phyloP scores from a whole-genome alignment of 2,329 filamentous ascomycete species.

The Aaosphaeria pasadenensis region DNA sequence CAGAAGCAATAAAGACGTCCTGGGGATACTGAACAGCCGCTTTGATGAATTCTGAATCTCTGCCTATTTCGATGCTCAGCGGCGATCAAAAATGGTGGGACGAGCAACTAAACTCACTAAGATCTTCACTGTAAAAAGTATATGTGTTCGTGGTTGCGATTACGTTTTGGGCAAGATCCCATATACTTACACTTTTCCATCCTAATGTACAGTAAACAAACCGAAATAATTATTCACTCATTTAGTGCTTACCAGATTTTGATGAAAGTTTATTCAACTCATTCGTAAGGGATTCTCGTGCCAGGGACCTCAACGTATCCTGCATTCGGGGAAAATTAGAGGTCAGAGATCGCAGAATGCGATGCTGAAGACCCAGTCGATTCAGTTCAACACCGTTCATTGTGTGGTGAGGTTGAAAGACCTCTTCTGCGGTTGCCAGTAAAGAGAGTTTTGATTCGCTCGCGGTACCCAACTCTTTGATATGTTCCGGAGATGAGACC shows the following conservation, averaged over 20 bases:
- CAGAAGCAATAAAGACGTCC: slow-evolving; percentile 1
- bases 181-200: not conserved
- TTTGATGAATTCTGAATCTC: slow-evolving; percentile 2
- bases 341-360: not conserved
- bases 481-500: slow-evolving; percentile 4
- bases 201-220: not conserved
- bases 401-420: slow-evolving; percentile 2
- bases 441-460: slow-evolving; percentile 4
- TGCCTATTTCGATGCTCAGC: not conserved
- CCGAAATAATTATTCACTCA: not conserved
- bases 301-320: no score
- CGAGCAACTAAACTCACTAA: not conserved
- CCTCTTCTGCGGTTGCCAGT: slow-evolving; percentile 7
- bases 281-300: no score
- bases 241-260: not conserved
- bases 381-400: slow-evolving; percentile 2
- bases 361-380: not conserved
- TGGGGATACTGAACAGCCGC: slow-evolving; percentile 1
- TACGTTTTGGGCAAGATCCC: not conserved
- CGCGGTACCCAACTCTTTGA: slow-evolving; percentile 5
- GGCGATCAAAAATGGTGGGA: not conserved
- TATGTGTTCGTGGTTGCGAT: not conserved
- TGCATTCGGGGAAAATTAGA: not conserved
- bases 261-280: not conserved
- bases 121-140: not conserved